phyloP scores from a whole-genome alignment of 2,329 filamentous ascomycete species.

The Fusarium heterosporum region DNA sequence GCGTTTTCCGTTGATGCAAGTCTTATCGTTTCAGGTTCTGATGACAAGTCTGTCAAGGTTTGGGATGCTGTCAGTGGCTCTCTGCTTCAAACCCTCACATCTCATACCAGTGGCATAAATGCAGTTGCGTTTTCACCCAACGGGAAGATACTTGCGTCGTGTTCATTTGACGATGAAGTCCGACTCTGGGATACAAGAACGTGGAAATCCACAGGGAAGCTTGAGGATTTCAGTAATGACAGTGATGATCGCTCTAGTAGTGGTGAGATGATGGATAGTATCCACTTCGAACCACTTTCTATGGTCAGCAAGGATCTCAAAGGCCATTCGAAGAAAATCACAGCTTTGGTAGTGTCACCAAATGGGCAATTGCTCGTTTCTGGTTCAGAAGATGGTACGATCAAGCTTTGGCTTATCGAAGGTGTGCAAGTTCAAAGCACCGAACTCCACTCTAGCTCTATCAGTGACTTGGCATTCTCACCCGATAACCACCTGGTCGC shows the following conservation, averaged over 20 bases:
- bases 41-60: background rate
- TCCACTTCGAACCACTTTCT: background rate
- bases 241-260: background rate
- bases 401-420: background rate
- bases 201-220: background rate
- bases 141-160: background rate
- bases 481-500: background rate
- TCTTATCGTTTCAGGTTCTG: background rate
- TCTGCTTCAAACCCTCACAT: background rate
- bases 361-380: background rate
- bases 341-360: background rate
- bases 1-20: background rate
- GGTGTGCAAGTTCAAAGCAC: background rate
- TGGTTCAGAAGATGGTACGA: background rate
- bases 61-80: background rate
- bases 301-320: background rate
- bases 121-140: background rate
- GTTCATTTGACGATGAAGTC: background rate
- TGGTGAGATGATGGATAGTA: slow-evolving; percentile 5
- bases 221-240: slow-evolving; percentile 1
- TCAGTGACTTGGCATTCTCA: background rate
- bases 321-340: background rate
- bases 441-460: background rate
- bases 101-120: background rate
- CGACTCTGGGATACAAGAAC: background rate